Evolutionary conservation across 1,284 basidiomycete genomes (phyloP).

Genomic region (Waitea zeae): DNA sequence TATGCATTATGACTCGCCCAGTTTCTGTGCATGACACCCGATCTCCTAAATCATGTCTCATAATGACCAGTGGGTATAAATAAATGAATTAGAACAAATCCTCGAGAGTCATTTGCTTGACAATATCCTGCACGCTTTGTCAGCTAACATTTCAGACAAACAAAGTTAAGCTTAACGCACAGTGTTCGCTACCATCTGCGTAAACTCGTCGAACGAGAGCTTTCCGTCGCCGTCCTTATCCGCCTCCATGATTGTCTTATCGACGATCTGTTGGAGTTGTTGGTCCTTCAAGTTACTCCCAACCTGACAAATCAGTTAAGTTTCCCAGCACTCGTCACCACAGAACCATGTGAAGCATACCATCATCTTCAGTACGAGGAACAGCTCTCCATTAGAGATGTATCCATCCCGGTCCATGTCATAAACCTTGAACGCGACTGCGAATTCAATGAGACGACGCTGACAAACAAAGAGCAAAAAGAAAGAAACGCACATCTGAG

Average conservation of each 20-base stretch:
- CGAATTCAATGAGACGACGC: not conserved
- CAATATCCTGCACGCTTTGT: conserved; percentile 49
- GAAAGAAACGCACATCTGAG: conserved; percentile 57
- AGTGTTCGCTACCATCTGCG: conserved; percentile 93
- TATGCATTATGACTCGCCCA: no score
- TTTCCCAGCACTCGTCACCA: not conserved
- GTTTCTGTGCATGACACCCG: no score
- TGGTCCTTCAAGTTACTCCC: conserved; percentile 51
- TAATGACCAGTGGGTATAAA: no score
- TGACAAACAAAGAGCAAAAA: conserved; percentile 3
- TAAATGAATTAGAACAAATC: conserved; percentile 69
- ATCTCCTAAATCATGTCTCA: no score
- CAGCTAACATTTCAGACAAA: not conserved
- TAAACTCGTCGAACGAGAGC: conserved; percentile 93
- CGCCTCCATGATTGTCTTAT: conserved; percentile 99
- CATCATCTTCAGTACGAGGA: conserved; percentile 99
- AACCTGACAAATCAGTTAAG: no score
- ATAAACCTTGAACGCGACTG: conserved; percentile 97
- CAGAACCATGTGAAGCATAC: conserved; percentile 37
- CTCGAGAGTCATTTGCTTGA: conserved; percentile 98
- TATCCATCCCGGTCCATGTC: conserved; percentile 95
- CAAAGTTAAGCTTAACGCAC: conserved; percentile 12
- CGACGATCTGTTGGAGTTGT: conserved; percentile 98
- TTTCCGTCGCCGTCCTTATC: conserved; percentile 97
- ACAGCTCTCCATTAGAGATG: conserved; percentile 98